Base-by-base conservation (phyloP, 2,329 filamentous ascomycete genomes). In the Thelonectria blattea region DNA sequence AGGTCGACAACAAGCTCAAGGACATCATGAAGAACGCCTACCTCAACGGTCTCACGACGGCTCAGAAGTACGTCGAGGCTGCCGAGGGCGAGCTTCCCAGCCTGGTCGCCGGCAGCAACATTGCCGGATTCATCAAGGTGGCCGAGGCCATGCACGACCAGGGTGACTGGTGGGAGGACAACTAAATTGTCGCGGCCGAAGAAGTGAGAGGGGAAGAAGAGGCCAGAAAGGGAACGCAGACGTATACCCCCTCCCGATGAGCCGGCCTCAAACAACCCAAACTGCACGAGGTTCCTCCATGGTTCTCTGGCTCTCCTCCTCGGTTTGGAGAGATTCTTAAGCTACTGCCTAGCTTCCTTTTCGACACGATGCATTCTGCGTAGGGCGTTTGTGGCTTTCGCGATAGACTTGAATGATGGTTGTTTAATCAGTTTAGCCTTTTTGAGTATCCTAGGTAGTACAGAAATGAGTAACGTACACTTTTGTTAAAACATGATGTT, bases 71-170 rank as follows among this genome's bases (percentile, higher is more conserved):
- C 78, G 90, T 95, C 70, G 84, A 87, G 65, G 82, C 88, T 56
- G 83, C 83, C 68, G 92, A 96, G 76, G 92, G 89, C 71, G 91
- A 94, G 81, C 88, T 95, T 71, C 95, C 95, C 69, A 93, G 88
- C 69, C 83, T 98, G 74, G 93, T 98, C 42, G 93, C 92, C 61
- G 95, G 95, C 71, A 91, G 89, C 83, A 98, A 98, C 82, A 97
- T 99, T 81, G 95, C 95, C 62, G 95, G 95, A 60, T 98, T 97
- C 83, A 90, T 91, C 80, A 99, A 98, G 89, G 94, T 98, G 56
- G 93, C 90, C 53, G 85, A 88, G 72, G 94, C 95, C 73, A 98
- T 98, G 94, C 86, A 90, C 76, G 92, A 96, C 78, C 94, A 97
- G 81, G 95, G 95, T 73, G 94, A 98, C 79, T 98, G 93, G 94